Conservation (phyloP, 75 land plant species). For the Selaginella moellendorffii region DNA sequence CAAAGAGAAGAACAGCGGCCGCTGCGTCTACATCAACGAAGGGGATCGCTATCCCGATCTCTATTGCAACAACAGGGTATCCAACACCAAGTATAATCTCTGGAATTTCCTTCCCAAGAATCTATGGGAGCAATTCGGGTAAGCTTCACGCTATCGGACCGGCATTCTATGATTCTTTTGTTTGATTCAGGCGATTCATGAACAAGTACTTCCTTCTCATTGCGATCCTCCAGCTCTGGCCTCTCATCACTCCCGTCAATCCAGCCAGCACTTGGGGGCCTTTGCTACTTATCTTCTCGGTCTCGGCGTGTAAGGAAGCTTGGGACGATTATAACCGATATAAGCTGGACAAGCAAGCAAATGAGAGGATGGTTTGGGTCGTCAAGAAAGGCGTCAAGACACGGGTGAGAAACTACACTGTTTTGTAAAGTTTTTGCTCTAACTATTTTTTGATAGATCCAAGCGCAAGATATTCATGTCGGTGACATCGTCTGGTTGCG, state of each 20-base stretch:
- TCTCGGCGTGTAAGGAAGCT: constrained; percentile 91
- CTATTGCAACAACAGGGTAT: constrained; percentile 68
- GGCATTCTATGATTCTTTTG: constrained; percentile 7
- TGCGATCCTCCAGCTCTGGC: constrained; percentile 88
- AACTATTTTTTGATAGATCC: constrained; percentile 35
- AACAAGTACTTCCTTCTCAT: constrained; percentile 93
- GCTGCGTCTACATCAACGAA: constrained; percentile 77
- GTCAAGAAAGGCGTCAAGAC: constrained; percentile 58
- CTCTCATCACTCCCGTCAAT: constrained; percentile 93
- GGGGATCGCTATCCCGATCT: constrained; percentile 32
- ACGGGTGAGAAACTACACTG: constrained; percentile 53
- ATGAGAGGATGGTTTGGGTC: constrained; percentile 90
- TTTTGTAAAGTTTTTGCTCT: too few species aligned
- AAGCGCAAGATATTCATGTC: constrained; percentile 84
- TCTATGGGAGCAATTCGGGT: constrained; percentile 98
- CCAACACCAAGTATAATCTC: constrained; percentile 78
- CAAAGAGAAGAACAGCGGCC: background rate
- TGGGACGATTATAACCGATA: constrained; percentile 94
- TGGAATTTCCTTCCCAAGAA: constrained; percentile 89
- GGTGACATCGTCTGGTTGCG: constrained; percentile 88
- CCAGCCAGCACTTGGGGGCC: constrained; percentile 99
- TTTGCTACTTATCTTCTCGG: constrained; percentile 74
- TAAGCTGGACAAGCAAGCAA: constrained; percentile 77
- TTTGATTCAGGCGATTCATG: constrained; percentile 87
- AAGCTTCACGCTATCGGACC: background rate